These are phyloP conservation scores for Avena atlantica DNA, from an alignment of 176 grass and related monocot species.

Conservation along the genomic window DNA sequence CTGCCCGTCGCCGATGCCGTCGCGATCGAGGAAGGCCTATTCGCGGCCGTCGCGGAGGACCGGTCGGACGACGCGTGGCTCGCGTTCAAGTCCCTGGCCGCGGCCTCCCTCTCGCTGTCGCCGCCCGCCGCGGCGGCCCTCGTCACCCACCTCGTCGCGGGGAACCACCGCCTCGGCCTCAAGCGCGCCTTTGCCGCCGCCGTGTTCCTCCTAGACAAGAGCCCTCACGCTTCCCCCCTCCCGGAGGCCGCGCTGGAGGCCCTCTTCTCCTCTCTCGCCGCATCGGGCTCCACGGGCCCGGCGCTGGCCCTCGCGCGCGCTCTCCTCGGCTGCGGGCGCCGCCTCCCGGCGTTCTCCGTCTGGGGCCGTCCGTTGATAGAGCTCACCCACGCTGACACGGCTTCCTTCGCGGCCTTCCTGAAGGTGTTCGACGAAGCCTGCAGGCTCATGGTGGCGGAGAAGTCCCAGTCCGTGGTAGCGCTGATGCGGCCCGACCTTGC, in stretches of 20 bases:
- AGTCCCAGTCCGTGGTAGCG: conserved; percentile 42
- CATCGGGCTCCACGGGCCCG: conserved; percentile 47
- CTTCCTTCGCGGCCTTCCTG: conserved; percentile 63
- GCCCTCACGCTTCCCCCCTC: conserved; percentile 42
- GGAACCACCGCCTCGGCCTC: conserved; percentile 66
- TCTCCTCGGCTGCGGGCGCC: conserved; percentile 62
- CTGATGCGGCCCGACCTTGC: conserved; percentile 69
- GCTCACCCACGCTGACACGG: conserved; percentile 50
- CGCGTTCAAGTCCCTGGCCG: conserved; percentile 77
- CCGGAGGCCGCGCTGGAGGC: conserved; percentile 54
- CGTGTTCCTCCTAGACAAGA: conserved; percentile 81
- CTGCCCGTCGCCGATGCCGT: conserved; percentile 30
- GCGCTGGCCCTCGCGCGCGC: conserved; percentile 70
- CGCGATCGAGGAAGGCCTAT: conserved; percentile 64
- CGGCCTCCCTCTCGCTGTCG: conserved; percentile 56
- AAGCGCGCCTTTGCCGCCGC: conserved; percentile 85
- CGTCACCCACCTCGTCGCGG: conserved; percentile 70
- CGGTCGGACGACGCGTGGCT: conserved; percentile 78
- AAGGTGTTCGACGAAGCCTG: conserved; percentile 75
- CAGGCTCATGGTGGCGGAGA: conserved; percentile 58
- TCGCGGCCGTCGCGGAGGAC: conserved; percentile 53
- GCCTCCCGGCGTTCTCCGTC: conserved; percentile 62
- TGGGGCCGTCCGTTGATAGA: conserved; percentile 66
- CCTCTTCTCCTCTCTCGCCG: conserved; percentile 61
- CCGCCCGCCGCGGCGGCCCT: conserved; percentile 69